A percentile compares a stretch with the other conserved stretches of the same genome.
Conservation (phyloP, 1,139 yeast species). For the Saccharomyces uvarum region DNA sequence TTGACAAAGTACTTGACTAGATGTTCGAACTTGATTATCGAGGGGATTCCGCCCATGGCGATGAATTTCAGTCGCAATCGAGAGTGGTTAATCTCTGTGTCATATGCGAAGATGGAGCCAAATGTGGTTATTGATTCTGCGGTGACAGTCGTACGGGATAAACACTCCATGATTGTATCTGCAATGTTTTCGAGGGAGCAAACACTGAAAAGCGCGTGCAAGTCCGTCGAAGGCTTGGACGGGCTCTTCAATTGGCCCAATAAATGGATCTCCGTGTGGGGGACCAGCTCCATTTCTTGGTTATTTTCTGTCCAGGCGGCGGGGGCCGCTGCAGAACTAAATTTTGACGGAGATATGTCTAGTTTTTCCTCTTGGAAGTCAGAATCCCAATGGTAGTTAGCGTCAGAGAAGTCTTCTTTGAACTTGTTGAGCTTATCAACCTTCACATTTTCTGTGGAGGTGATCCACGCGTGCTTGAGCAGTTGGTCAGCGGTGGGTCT, state of each 20-base stretch:
- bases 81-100: slow-evolving; percentile 15
- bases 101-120: slow-evolving; percentile 13
- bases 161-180: neutral
- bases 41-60: slow-evolving; percentile 24
- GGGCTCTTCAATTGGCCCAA: slow-evolving; percentile 1
- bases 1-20: slow-evolving; percentile 11
- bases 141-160: neutral
- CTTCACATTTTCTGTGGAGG: neutral
- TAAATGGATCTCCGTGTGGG: slow-evolving; percentile 7
- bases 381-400: slow-evolving; percentile 24
- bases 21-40: slow-evolving; percentile 12
- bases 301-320: neutral
- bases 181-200: slow-evolving; percentile 4
- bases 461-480: slow-evolving; percentile 26
- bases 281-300: neutral
- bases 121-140: neutral
- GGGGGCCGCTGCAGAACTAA: neutral
- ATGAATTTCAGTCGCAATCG: slow-evolving; percentile 18
- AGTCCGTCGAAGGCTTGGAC: neutral
- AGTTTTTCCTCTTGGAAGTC: slow-evolving; percentile 21
- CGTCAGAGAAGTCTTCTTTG: slow-evolving; percentile 18
- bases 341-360: slow-evolving; percentile 9
- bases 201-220: slow-evolving; percentile 4
- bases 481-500: slow-evolving; percentile 28
- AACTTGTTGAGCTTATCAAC: slow-evolving; percentile 11